phyloP scores from a whole-genome alignment of 2,329 filamentous ascomycete genomes.

The Grosmannia clavigera region DNA sequence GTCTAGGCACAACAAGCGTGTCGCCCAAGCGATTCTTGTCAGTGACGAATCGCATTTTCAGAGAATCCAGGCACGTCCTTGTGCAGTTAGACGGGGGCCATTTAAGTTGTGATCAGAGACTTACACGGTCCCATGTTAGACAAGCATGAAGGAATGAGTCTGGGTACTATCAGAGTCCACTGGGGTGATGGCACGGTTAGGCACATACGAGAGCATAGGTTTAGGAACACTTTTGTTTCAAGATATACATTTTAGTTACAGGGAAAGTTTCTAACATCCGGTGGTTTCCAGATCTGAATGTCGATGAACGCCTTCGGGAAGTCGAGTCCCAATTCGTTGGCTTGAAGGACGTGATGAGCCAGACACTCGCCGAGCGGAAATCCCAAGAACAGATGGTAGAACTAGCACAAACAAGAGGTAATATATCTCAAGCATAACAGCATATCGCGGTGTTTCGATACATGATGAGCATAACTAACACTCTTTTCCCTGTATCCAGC shows the following conservation, averaged over 20 bases:
- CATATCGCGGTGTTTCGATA: not conserved
- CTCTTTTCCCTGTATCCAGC: conserved; percentile 21
- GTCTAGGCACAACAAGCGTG: not conserved
- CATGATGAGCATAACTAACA: conserved; percentile 7
- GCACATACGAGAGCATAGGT: too few relatives aligned
- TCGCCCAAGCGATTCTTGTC: not conserved
- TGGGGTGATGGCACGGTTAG: too few relatives aligned
- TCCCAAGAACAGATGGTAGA: conserved; percentile 63
- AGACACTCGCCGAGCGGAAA: conserved; percentile 54
- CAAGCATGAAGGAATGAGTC: too few relatives aligned
- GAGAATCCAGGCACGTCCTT: too few relatives aligned
- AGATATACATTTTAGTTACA: too few relatives aligned
- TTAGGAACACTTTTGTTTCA: too few relatives aligned
- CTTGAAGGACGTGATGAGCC: conserved; percentile 61
- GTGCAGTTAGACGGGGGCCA: too few relatives aligned
- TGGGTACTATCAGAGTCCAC: too few relatives aligned
- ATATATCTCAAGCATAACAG: conserved; percentile 14
- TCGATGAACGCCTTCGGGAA: conserved; percentile 60
- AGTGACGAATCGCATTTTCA: not conserved
- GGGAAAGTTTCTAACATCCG: conserved; percentile 51
- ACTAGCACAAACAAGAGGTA: conserved; percentile 64
- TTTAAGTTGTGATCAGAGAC: not conserved
- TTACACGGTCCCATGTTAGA: too few relatives aligned
- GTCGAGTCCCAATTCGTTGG: conserved; percentile 64
- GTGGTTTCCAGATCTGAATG: conserved; percentile 60